A percentile compares a stretch with the other conserved stretches of the same genome.
These are phyloP conservation scores for Hirschfeldia incana DNA, from an alignment of 345 rosid species.

Conservation along the genomic window DNA sequence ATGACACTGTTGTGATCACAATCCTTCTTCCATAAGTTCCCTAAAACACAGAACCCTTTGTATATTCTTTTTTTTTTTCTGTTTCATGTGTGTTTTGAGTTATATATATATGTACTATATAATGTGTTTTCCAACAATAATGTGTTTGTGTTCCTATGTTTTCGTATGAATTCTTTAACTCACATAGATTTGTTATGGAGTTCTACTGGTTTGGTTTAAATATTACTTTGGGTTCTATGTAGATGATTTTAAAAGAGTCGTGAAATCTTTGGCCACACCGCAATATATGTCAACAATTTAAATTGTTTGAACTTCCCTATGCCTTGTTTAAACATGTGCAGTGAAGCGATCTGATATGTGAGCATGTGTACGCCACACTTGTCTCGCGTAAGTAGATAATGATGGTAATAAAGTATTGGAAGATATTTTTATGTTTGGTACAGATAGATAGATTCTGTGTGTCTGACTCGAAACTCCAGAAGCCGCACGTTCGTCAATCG, in stretches of 20 bases:
- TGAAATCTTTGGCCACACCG: neutral
- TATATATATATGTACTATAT: neutral
- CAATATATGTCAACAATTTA: neutral
- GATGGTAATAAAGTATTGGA: neutral
- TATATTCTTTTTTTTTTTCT: neutral
- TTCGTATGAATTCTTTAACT: neutral
- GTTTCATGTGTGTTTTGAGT: conserved; percentile 18
- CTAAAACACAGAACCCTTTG: neutral
- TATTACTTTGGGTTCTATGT: neutral
- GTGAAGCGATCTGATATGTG: neutral
- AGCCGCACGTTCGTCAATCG: conserved; percentile 31
- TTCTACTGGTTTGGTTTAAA: neutral
- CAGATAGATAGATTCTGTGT: conserved; percentile 9
- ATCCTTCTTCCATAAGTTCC: no score
- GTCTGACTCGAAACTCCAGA: conserved; percentile 20
- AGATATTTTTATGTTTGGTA: neutral
- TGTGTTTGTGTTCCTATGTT: neutral
- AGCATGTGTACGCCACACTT: neutral
- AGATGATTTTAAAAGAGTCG: neutral
- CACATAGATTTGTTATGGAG: neutral
- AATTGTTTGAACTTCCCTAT: neutral
- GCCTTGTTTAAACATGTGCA: neutral
- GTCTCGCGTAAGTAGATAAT: neutral
- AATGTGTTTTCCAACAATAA: conserved; percentile 10
- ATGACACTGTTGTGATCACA: no score